These are phyloP conservation scores for Chlorociboria aeruginascens DNA, from an alignment of 495 filamentous ascomycete species.

Conservation along the genomic window DNA sequence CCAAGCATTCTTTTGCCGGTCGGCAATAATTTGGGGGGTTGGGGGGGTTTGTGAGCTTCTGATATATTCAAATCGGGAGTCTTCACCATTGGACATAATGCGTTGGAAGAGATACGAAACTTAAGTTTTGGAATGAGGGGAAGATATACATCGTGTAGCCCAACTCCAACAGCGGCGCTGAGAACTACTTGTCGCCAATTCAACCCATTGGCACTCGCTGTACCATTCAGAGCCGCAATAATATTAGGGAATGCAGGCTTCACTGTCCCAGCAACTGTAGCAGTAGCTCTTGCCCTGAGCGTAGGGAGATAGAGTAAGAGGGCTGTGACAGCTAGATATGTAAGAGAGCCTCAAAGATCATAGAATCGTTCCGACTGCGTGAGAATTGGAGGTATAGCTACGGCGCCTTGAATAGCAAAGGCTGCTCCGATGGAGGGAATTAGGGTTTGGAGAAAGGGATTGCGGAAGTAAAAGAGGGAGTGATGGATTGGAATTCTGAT, in stretches of 20 bases:
- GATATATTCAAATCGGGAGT: conserved; percentile 52
- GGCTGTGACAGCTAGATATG: conserved; percentile 44
- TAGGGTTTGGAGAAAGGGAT: conserved; percentile 45
- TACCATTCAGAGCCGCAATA: conserved; percentile 25
- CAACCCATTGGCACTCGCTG: conserved; percentile 24
- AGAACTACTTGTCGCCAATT: conserved; percentile 52
- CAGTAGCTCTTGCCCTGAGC: conserved; percentile 35
- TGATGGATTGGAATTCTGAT: conserved; percentile 34
- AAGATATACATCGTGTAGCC: conserved; percentile 40
- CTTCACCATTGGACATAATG: conserved; percentile 37
- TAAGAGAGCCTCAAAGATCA: conserved; percentile 50
- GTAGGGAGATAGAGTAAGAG: conserved; percentile 46
- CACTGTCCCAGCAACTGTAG: conserved; percentile 22
- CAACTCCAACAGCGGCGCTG: conserved; percentile 44
- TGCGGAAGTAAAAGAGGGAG: conserved; percentile 40
- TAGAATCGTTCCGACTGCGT: conserved; percentile 49
- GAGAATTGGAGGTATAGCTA: conserved; percentile 46
- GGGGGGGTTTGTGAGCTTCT: no score
- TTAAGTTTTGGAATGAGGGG: background rate
- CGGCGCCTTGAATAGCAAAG: conserved; percentile 40
- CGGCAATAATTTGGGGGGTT: conserved; percentile 38
- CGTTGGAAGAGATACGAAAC: conserved; percentile 42
- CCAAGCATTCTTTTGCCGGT: conserved; percentile 49
- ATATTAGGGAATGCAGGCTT: conserved; percentile 37
- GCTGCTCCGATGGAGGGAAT: conserved; percentile 44